phyloP scores from a whole-genome alignment of 139 green algal genomes.

The Chara braunii region DNA sequence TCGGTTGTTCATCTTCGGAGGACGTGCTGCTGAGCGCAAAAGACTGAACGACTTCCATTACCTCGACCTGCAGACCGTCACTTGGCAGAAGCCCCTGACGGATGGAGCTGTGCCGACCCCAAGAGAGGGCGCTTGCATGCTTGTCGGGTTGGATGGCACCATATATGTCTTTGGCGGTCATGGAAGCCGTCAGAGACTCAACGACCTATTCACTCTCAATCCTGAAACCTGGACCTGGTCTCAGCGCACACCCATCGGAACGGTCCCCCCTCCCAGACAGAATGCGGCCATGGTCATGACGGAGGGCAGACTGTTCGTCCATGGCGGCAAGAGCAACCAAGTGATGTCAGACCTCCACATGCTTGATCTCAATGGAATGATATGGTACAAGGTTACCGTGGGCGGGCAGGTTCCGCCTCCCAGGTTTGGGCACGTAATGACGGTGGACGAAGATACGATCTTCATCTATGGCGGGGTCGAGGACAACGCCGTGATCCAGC shows the following conservation, averaged over 20 bases:
- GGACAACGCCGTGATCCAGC: conserved; percentile 40
- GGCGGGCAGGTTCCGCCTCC: conserved; percentile 50
- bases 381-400: conserved; percentile 51
- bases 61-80: conserved; percentile 38
- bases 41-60: conserved; percentile 58
- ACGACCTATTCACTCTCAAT: conserved; percentile 77
- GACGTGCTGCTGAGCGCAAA: conserved; percentile 52
- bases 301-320: conserved; percentile 53
- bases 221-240: conserved; percentile 55
- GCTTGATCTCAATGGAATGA: conserved; percentile 56
- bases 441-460: conserved; percentile 47
- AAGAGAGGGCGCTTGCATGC: conserved; percentile 14
- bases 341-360: conserved; percentile 72
- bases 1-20: conserved; percentile 71
- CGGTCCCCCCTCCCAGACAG: conserved; percentile 65
- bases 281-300: conserved; percentile 15
- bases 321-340: conserved; percentile 75
- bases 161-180: conserved; percentile 48
- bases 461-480: conserved; percentile 69
- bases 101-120: conserved; percentile 18
- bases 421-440: conserved; percentile 51
- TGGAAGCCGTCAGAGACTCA: conserved; percentile 55
- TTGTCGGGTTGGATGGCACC: background rate
- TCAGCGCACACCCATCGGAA: conserved; percentile 54
- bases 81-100: background rate